Evolutionary conservation across 2,329 filamentous ascomycete genomes (phyloP).

Genomic region (Penicillium sp.): DNA sequence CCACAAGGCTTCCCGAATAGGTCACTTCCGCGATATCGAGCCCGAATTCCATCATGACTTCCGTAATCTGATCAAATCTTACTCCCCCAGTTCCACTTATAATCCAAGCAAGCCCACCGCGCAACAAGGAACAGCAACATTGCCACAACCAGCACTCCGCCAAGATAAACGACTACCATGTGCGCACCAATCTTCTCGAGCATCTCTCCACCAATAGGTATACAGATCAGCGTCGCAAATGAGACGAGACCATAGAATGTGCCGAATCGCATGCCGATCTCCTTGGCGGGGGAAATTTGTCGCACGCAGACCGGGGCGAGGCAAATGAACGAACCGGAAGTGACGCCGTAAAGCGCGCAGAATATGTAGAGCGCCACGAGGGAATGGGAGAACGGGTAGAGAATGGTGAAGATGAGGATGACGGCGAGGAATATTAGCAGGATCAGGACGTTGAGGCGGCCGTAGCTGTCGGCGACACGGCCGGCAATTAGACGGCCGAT

Average conservation of each 20-base stretch:
- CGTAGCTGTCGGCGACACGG: slow-evolving; percentile 49
- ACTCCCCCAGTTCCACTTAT: slow-evolving; percentile 44
- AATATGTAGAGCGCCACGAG: slow-evolving; percentile 49
- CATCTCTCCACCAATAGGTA: slow-evolving; percentile 56
- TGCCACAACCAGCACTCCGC: slow-evolving; percentile 47
- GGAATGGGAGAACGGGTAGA: slow-evolving; percentile 37
- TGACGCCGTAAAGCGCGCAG: slow-evolving; percentile 52
- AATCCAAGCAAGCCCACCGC: slow-evolving; percentile 45
- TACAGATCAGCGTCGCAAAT: slow-evolving; percentile 54
- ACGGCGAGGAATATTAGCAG: slow-evolving; percentile 41
- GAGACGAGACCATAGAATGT: slow-evolving; percentile 56
- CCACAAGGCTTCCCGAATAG: no score
- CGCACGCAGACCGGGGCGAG: slow-evolving; percentile 53
- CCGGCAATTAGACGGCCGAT: slow-evolving; percentile 53
- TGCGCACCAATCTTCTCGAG: slow-evolving; percentile 52
- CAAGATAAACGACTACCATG: slow-evolving; percentile 53
- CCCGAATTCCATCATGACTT: no score
- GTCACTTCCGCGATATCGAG: no score
- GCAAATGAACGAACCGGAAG: slow-evolving; percentile 54
- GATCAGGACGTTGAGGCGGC: slow-evolving; percentile 53
- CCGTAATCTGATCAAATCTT: slow-evolving; percentile 3
- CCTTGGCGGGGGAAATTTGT: slow-evolving; percentile 53
- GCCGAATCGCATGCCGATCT: slow-evolving; percentile 55
- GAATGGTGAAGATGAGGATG: slow-evolving; percentile 48
- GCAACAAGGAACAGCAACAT: slow-evolving; percentile 40